phyloP scores from a whole-genome alignment of 164 flowering plant genomes.

The Amborella trichopoda region DNA sequence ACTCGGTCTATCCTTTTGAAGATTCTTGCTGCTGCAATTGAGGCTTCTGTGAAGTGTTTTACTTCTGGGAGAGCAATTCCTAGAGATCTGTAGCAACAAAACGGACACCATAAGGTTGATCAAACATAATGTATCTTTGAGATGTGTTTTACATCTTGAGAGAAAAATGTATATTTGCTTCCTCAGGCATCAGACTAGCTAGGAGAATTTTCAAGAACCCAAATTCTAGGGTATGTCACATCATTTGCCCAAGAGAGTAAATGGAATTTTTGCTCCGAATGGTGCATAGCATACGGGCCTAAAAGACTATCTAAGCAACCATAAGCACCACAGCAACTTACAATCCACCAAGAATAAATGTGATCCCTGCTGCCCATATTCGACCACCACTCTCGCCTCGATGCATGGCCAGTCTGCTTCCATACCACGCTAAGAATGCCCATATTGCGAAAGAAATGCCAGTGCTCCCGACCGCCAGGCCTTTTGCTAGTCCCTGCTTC shows the following conservation, averaged over 20 bases:
- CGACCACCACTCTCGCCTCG: constrained; percentile 82
- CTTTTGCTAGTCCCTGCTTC: constrained; percentile 78
- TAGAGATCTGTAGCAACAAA: constrained; percentile 75
- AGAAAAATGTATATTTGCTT: too few relatives aligned
- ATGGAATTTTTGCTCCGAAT: too few relatives aligned
- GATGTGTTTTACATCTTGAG: too few relatives aligned
- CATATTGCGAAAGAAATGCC: constrained; percentile 77
- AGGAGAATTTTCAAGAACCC: too few relatives aligned
- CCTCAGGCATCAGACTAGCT: too few relatives aligned
- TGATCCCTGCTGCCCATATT: constrained; percentile 69
- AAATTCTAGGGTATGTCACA: too few relatives aligned
- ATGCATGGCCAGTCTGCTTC: constrained; percentile 68
- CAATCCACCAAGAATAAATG: constrained; percentile 75
- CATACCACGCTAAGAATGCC: constrained; percentile 91
- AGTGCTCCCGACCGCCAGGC: constrained; percentile 81
- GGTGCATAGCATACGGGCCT: too few relatives aligned
- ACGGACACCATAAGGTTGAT: too few relatives aligned
- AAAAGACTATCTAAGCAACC: too few relatives aligned
- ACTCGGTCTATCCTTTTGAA: constrained; percentile 49
- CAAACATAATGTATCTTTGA: too few relatives aligned
- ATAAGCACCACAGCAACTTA: constrained; percentile 38
- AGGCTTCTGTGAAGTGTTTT: constrained; percentile 80
- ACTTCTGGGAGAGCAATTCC: constrained; percentile 78
- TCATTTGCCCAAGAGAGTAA: too few relatives aligned
- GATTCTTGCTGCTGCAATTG: constrained; percentile 62